These are phyloP conservation scores for Malus orientalis DNA, from an alignment of 306 rosid genomes.

Conservation along the genomic window DNA sequence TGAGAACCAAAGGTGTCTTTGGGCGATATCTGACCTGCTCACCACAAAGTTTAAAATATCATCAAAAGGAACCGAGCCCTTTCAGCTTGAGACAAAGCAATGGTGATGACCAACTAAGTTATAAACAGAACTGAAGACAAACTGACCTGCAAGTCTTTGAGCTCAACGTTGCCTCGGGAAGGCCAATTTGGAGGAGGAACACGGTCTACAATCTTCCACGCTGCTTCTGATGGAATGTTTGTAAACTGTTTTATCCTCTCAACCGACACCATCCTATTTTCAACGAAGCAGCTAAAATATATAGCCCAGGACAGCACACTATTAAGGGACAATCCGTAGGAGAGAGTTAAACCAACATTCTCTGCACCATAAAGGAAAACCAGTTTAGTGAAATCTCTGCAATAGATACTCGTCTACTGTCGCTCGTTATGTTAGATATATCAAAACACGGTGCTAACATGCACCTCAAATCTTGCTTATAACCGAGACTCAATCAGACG, in stretches of 20 bases:
- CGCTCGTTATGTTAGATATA: no score
- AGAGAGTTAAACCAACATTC: conserved; percentile 80
- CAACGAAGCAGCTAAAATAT: conserved; percentile 82
- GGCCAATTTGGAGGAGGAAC: conserved; percentile 86
- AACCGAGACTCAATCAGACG: not conserved
- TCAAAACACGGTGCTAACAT: no score
- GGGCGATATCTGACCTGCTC: conserved; percentile 87
- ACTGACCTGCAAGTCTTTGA: conserved; percentile 73
- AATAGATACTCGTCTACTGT: not conserved
- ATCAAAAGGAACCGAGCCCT: not conserved
- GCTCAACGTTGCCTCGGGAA: conserved; percentile 62
- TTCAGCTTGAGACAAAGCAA: not conserved
- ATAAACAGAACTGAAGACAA: not conserved
- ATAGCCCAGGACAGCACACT: conserved; percentile 63
- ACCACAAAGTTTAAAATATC: not conserved
- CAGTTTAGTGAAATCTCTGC: not conserved
- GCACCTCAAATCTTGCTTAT: not conserved
- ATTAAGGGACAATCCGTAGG: conserved; percentile 81
- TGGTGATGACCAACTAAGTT: not conserved
- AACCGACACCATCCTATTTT: conserved; percentile 94
- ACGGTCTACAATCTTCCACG: conserved; percentile 56
- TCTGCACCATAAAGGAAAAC: conserved; percentile 36
- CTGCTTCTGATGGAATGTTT: conserved; percentile 70
- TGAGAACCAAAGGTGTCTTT: conserved; percentile 83
- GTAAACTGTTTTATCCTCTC: conserved; percentile 87